A percentile compares a stretch with the other conserved stretches of the same genome.
Conservation (phyloP, 1,284 basidiomycete genomes). For the Rhodotorula sp. region DNA sequence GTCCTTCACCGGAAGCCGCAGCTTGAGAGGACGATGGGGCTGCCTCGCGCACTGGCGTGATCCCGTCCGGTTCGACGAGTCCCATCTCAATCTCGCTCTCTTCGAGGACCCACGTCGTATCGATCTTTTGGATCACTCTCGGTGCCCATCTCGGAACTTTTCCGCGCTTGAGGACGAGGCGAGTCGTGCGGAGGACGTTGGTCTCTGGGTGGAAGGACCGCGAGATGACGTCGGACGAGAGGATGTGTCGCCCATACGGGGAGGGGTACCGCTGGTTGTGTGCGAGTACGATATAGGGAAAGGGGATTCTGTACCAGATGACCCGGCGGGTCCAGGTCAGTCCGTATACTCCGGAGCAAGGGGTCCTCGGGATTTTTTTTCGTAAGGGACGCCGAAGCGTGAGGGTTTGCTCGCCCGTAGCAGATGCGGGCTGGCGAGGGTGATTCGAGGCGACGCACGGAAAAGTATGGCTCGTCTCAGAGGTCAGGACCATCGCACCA, state of each 20-base stretch:
- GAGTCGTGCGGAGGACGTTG: conserved; percentile 46
- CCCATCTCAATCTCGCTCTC: conserved; percentile 34
- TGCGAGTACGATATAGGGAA: conserved; percentile 41
- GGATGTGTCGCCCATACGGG: conserved; percentile 49
- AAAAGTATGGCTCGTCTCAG: conserved; percentile 24
- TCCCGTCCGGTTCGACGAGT: conserved; percentile 3
- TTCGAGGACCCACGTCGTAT: conserved; percentile 40
- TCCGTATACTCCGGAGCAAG: not conserved
- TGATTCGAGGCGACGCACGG: conserved; percentile 16
- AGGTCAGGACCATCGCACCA: conserved; percentile 28
- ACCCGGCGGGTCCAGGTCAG: not conserved
- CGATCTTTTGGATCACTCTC: conserved; percentile 43
- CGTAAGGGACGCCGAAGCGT: not conserved
- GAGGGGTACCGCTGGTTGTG: conserved; percentile 52
- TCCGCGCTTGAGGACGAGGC: conserved; percentile 51
- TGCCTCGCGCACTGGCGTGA: not conserved
- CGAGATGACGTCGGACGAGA: conserved; percentile 50
- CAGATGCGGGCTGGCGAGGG: not conserved
- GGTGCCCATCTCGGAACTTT: conserved; percentile 52
- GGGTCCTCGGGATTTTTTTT: not conserved
- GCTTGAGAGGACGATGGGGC: not conserved
- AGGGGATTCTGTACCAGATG: conserved; percentile 32
- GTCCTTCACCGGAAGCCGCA: not conserved
- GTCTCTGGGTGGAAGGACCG: conserved; percentile 38
- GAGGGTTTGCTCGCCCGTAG: not conserved